Evolutionary conservation across 306 rosid genomes (phyloP), one percentile per base, ranked within the genome.

Genomic region (Cucurbita ficifolia): DNA sequence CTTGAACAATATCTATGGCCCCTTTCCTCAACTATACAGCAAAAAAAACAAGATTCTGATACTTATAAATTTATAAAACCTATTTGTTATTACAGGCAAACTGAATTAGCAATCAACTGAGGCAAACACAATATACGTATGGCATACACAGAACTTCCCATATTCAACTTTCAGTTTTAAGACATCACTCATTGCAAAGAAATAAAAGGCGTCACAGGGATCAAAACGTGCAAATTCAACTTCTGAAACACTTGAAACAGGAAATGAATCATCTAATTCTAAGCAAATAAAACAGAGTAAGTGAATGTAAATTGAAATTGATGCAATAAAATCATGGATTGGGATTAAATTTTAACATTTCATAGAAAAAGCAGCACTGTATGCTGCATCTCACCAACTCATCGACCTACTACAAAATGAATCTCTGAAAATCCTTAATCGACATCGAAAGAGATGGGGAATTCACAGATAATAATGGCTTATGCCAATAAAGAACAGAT

Each of bases 1-100:
- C 97, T 62, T 87, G 87, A 83, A 90, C 97, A 70, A 93, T 93
- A 67, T 90, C 98, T 70, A 90, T 91, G 67, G 96, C 98, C 13
- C 73, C 96, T 83, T 88, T 90, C 19, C 82, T 81, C 43, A 93
- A 76, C 96, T 92, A 59, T 5, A 49, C 14, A 78, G 62, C 40
- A 49, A 17, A 62, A 76, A 10, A 10, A 59, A 9, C 13, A 17
- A 16, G 21, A 55, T 13, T 36, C 46, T 3, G 46, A 14, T 21
- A 56, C 13, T 46, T 56, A 43, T 0, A 22, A 73, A 19, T 1
- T 38, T 62, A 12, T 8, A 62, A 62, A 62, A 39, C 70, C 70
- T 8, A 17, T 8, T 62, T 13, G n/a, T 62, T 4, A 62, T 62
- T 8, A 62, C 50, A 35, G 10, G n/a, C 17, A 72, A 72, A 50